Conservation (phyloP, 2,329 filamentous ascomycete species). For the Trichoderma sp. region DNA sequence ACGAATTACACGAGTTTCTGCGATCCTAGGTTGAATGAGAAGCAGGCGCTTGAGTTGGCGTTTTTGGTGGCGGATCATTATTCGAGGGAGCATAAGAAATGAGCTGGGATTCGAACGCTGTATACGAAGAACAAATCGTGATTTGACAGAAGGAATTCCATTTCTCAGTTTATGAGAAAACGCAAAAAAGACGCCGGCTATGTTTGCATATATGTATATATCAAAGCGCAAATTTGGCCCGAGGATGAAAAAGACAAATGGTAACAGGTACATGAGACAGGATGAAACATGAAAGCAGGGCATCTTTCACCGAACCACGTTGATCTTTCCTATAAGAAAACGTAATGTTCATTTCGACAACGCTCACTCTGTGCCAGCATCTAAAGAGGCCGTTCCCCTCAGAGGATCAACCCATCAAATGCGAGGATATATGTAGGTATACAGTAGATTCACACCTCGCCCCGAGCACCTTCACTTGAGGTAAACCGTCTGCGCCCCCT, state of each 20-base stretch:
- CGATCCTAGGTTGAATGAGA: conserved; percentile 93
- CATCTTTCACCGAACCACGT: neutral
- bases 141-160: neutral
- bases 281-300: neutral
- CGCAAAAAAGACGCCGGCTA: neutral
- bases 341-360: neutral
- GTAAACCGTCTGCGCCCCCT: conserved; percentile 62
- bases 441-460: neutral
- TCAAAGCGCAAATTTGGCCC: neutral
- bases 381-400: neutral
- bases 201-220: conserved; percentile 1
- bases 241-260: neutral
- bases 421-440: neutral
- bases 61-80: conserved; percentile 89
- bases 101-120: neutral
- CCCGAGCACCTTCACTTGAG: conserved; percentile 31
- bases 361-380: neutral
- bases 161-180: neutral
- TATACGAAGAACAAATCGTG: neutral
- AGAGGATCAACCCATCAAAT: neutral
- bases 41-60: conserved; percentile 92
- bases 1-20: conserved; percentile 96
- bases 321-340: neutral
- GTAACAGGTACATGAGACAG: neutral
- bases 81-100: conserved; percentile 43